Base-by-base conservation (phyloP, 2,329 filamentous ascomycete genomes). In the Taxawa tesnikishii region DNA sequence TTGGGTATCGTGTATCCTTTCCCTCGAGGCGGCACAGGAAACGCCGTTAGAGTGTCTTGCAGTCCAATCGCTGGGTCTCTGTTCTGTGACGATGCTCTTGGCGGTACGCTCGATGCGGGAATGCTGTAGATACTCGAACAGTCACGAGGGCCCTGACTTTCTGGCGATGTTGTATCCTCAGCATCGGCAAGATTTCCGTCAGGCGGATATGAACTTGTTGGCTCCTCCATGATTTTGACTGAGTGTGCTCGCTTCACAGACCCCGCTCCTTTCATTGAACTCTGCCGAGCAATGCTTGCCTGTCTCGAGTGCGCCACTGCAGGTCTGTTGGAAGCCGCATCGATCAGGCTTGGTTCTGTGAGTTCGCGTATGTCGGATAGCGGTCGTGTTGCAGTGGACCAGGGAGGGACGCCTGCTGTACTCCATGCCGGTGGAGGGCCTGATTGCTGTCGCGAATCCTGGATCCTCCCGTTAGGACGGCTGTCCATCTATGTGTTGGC, bases 331-430 rank as follows among this genome's bases (percentile, higher is more conserved):
- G 30, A 14, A 13, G 28, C 15, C 10, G 40, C 26, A 9, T 64
- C 59, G 12, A 53, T 54, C 14, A 66, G 43, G 39, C 60, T 65
- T 16, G 63, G 61, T 43, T 66, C 63, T 8, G 62, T 67, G 40
- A 64, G 49, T 41, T 66, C 63, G 38, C 62, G 58, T 35, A 67
- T 67, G 40, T 67, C 63, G 26, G 63, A 67, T 16, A 67, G 44
- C 27, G 62, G 60, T 28, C 63, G 56, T 26, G 53, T 43, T 30
- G 54, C 49, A 6, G 53, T 50, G 7, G 50, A 30, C 34, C 34
- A 36, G n/a, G 19, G 19, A 8, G 19, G 19, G 8, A 23, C 19
- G 8, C 19, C 19, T 8, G 19, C 19, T 8, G 19, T 23, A 23
- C 19, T 23, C 19, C 19, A 23, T 23, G 19, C n/a, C 19, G 19